A percentile compares a stretch with the other conserved stretches of the same genome.
phyloP scores from a whole-genome alignment of 2,329 filamentous ascomycete genomes.

The Colletotrichum tanaceti region DNA sequence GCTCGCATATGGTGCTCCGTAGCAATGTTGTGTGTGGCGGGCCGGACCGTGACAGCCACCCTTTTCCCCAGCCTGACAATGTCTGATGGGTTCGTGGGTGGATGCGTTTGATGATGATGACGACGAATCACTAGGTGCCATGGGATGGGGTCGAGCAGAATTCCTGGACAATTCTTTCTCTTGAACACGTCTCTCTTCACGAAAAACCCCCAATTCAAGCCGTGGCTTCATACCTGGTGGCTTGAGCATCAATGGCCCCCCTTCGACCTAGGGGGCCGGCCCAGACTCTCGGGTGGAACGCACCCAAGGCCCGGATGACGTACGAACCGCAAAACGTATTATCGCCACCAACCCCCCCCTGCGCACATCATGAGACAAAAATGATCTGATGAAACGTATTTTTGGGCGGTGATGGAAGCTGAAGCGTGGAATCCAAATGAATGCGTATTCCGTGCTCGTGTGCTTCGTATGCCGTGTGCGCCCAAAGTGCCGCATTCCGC shows the following conservation, averaged over 20 bases:
- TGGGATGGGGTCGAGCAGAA: too few relatives aligned
- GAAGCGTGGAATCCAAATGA: background rate
- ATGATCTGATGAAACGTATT: conserved; percentile 3
- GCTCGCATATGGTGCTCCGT: too few relatives aligned
- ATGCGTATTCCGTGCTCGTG: background rate
- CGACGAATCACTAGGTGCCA: background rate
- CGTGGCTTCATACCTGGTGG: background rate
- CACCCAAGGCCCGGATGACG: background rate
- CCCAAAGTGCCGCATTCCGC: background rate
- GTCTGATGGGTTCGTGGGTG: background rate
- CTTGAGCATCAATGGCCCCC: too few relatives aligned
- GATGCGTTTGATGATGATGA: conserved; percentile 1
- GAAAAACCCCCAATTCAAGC: too few relatives aligned
- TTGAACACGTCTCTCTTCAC: background rate
- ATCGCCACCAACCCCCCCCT: background rate
- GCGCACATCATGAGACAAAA: background rate
- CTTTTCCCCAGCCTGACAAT: background rate
- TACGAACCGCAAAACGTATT: background rate
- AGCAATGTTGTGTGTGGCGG: background rate
- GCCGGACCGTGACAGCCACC: background rate
- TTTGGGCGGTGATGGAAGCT: background rate
- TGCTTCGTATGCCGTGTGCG: background rate
- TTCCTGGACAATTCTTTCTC: too few relatives aligned
- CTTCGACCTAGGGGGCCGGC: too few relatives aligned
- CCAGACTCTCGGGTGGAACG: background rate